A percentile compares a stretch with the other conserved stretches of the same genome.
These are phyloP conservation scores for Cytospora paraplurivora DNA, from an alignment of 2,329 filamentous ascomycete species.

Conservation along the genomic window DNA sequence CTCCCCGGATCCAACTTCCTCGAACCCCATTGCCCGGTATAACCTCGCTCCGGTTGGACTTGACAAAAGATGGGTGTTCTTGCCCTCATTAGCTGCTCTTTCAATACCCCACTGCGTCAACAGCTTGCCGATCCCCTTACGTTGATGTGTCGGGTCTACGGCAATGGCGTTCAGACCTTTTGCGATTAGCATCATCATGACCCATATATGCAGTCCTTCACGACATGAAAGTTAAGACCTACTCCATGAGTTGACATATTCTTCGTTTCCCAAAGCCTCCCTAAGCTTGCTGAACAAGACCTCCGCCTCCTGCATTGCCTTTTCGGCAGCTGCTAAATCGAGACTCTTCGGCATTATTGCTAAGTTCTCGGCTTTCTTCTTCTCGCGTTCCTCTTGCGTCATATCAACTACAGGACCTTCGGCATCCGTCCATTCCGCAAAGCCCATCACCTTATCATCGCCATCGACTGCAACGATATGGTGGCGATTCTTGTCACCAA, in stretches of 20 bases:
- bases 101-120: slow-evolving; percentile 21
- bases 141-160: slow-evolving; percentile 23
- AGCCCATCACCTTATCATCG: background rate
- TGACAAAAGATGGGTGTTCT: slow-evolving; percentile 19
- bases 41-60: slow-evolving; percentile 11
- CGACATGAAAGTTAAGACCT: background rate
- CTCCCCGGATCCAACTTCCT: slow-evolving; percentile 19
- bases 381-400: slow-evolving; percentile 5
- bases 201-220: background rate
- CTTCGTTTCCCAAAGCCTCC: slow-evolving; percentile 18
- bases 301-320: background rate
- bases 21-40: slow-evolving; percentile 17
- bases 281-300: slow-evolving; percentile 1
- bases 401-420: background rate
- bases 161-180: slow-evolving; percentile 17
- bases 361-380: background rate
- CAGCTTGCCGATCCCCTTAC: slow-evolving; percentile 17
- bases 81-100: slow-evolving; percentile 14
- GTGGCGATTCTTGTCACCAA: slow-evolving; percentile 10
- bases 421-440: slow-evolving; percentile 8
- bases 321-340: slow-evolving; percentile 1
- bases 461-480: slow-evolving; percentile 16
- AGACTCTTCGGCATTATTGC: background rate
- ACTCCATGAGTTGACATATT: slow-evolving; percentile 20
- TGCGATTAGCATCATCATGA: background rate